Evolutionary conservation across 805 yeast genomes (phyloP).

Genomic region (Ogataea glucozyma): DNA sequence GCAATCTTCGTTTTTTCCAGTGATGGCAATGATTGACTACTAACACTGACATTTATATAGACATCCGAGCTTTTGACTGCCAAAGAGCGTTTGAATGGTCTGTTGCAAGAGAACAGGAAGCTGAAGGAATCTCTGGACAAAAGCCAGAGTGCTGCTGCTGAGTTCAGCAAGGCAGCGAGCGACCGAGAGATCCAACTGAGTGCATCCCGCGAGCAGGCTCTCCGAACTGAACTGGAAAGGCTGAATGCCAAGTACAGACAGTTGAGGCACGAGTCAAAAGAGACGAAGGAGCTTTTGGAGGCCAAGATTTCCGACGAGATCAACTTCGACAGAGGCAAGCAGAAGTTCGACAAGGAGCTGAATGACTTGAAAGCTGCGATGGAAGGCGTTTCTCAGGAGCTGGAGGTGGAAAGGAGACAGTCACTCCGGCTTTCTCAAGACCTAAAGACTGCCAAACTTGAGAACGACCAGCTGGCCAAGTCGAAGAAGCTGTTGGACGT

Average conservation of each 20-base stretch:
- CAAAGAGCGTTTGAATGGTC: constrained; percentile 37
- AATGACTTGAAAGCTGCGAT: constrained; percentile 36
- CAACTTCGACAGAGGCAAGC: constrained; percentile 46
- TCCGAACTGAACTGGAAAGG: constrained; percentile 29
- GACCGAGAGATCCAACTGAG: constrained; percentile 39
- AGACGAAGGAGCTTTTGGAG: constrained; percentile 43
- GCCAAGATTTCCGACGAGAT: constrained; percentile 44
- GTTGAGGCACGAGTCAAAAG: constrained; percentile 47
- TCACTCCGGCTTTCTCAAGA: constrained; percentile 27
- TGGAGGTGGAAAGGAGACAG: constrained; percentile 30
- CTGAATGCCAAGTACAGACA: constrained; percentile 36
- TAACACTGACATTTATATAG: constrained; percentile 21
- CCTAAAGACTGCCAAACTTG: constrained; percentile 32
- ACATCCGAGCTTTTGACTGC: constrained; percentile 30
- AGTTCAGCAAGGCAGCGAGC: constrained; percentile 36
- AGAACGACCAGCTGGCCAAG: constrained; percentile 37
- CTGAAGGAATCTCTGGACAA: constrained; percentile 41
- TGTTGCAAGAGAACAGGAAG: constrained; percentile 46
- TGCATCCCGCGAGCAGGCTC: constrained; percentile 28
- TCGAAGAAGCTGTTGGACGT: constrained; percentile 35
- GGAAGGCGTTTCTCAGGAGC: constrained; percentile 31
- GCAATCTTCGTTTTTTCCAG: constrained; percentile 7
- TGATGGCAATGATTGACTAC: constrained; percentile 17
- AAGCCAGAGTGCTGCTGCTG: constrained; percentile 39
- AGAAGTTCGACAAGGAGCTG: constrained; percentile 42